These are phyloP conservation scores for Gynostemma pentaphyllum DNA, from an alignment of 306 rosid species.

Conservation along the genomic window DNA sequence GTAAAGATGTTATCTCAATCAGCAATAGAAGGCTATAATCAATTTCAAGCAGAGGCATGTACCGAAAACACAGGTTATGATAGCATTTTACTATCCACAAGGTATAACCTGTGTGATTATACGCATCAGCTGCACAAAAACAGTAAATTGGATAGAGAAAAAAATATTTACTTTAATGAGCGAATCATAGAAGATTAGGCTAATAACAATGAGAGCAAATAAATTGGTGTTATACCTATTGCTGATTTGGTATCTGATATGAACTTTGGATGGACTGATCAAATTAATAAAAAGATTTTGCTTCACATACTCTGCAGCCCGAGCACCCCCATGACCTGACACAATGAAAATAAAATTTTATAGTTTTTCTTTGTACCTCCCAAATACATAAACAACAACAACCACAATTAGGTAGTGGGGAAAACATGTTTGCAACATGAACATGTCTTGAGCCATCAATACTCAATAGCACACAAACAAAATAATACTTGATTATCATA, in stretches of 20 bases:
- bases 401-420: neutral
- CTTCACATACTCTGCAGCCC: conserved; percentile 97
- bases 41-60: too few relatives aligned
- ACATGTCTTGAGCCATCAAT: neutral
- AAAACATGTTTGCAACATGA: neutral
- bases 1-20: too few relatives aligned
- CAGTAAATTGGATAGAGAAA: conserved; percentile 4
- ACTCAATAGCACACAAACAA: neutral
- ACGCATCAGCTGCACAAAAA: conserved; percentile 67
- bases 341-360: conserved; percentile 15
- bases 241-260: conserved; percentile 94
- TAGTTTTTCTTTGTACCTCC: conserved; percentile 10
- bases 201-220: neutral
- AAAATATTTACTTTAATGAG: neutral
- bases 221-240: conserved; percentile 36
- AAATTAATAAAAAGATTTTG: conserved; percentile 82
- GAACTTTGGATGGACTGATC: conserved; percentile 85
- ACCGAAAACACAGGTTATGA: too few relatives aligned
- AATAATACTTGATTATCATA: neutral
- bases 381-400: neutral
- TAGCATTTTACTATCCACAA: too few relatives aligned
- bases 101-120: conserved; percentile 83
- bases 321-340: conserved; percentile 91
- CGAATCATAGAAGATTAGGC: neutral
- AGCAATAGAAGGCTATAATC: too few relatives aligned